phyloP scores from a whole-genome alignment of 1,284 basidiomycete genomes.

The Microstroma glucosiphilum region DNA sequence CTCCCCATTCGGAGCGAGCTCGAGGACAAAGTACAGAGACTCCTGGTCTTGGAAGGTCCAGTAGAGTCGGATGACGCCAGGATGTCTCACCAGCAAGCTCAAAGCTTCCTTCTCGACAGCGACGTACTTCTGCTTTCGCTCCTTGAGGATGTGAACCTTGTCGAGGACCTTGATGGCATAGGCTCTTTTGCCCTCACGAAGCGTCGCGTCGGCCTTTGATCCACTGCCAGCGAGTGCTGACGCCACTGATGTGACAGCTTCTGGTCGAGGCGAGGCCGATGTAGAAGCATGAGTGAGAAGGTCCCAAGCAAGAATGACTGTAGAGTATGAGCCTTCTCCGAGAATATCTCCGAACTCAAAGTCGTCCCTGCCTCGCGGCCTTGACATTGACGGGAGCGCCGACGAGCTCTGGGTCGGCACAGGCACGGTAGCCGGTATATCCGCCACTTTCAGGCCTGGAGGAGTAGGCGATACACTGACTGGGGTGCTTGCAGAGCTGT shows the following conservation, averaged over 20 bases:
- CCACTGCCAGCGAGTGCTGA: slow-evolving; percentile 27
- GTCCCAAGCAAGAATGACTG: slow-evolving; percentile 49
- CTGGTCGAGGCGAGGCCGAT: slow-evolving; percentile 15
- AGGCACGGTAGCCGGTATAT: too few species aligned
- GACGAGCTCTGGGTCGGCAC: too few species aligned
- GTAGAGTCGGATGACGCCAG: slow-evolving; percentile 45
- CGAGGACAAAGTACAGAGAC: slow-evolving; percentile 46
- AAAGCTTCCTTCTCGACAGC: slow-evolving; percentile 48
- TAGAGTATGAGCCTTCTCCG: slow-evolving; percentile 49
- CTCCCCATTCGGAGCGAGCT: slow-evolving; percentile 47
- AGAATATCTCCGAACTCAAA: slow-evolving; percentile 48
- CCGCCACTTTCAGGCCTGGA: too few species aligned
- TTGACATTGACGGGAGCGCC: not conserved
- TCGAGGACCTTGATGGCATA: slow-evolving; percentile 49
- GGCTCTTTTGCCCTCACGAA: slow-evolving; percentile 22
- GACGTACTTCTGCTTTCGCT: slow-evolving; percentile 50
- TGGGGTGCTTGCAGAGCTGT: too few species aligned
- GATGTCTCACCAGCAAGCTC: slow-evolving; percentile 40
- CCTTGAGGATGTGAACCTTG: slow-evolving; percentile 50
- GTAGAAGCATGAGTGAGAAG: slow-evolving; percentile 15
- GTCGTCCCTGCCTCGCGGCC: slow-evolving; percentile 20
- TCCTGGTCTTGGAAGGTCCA: slow-evolving; percentile 50
- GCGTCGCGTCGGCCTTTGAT: slow-evolving; percentile 18
- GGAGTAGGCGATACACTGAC: too few species aligned
- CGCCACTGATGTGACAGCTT: slow-evolving; percentile 24